Base-by-base conservation (phyloP, 2,329 filamentous ascomycete species). In the Zelopaecilomyces penicillatus region DNA sequence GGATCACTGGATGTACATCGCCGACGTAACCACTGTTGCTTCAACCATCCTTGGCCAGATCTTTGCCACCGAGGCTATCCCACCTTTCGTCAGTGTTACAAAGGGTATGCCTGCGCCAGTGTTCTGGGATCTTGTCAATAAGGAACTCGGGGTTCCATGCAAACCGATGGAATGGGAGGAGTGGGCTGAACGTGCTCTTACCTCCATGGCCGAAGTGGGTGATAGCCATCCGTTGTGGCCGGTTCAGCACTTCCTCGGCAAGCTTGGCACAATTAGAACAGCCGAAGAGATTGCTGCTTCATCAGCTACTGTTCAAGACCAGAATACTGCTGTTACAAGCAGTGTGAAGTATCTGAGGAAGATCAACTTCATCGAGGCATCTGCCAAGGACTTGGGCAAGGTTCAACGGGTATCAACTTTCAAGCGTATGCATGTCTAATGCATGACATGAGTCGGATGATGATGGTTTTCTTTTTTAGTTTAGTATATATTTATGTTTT, bases 351-450 rank as follows among this genome's bases (percentile, higher is more conserved):
- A 49, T 39, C 43, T 51, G 10, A 41, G 33, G 34, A 35, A 41
- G 8, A 43, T 53, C 28, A 46, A 41, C 3, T 52, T 52, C 30
- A 42, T 93, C 80, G 39, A 37, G 30, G 41, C 49, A 19, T 46
- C 44, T 5, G 31, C 11, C 19, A 30, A 31, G 6, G 40, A 36
- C n/a, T 43, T 43, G 38, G 44, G 36, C 40, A 39, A 28, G 9
- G 30, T 36, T 27, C 36, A 43, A 40, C 40, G 34, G 9, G 40
- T 39, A 31, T 31, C 28, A 9, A 43, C 35, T 6, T 39, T 46
- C 41, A 30, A 39, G 10, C 44, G 44, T 26, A 32, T 43, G 27
- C 44, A 46, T 30, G 19, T 19, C 19, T 19, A 19, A 19, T 19
- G 19, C 19, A 19, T 19, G 19, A 19, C 19, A 19, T 19, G 19